These are phyloP conservation scores for Alternaria dauci DNA, from an alignment of 2,329 filamentous ascomycete species.

Conservation along the genomic window DNA sequence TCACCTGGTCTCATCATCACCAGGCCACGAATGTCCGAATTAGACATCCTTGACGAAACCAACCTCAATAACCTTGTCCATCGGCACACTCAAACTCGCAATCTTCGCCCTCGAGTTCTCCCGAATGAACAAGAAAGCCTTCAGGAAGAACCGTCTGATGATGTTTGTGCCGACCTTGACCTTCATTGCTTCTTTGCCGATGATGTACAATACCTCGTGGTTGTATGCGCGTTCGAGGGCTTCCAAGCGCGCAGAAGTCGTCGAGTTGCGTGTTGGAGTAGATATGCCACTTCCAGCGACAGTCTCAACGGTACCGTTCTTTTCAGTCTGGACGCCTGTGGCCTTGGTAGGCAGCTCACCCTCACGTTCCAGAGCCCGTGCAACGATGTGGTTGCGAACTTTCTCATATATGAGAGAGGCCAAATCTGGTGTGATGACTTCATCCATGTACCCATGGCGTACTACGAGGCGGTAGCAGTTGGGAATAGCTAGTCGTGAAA, in stretches of 20 bases:
- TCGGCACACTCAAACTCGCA: conserved; percentile 66
- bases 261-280: conserved; percentile 25
- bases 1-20: background rate
- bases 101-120: conserved; percentile 74
- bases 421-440: conserved; percentile 71
- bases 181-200: conserved; percentile 61
- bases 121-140: conserved; percentile 69
- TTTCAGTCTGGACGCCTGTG: conserved; percentile 5
- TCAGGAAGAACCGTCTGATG: conserved; percentile 59
- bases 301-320: background rate
- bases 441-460: conserved; percentile 77
- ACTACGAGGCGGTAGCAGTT: conserved; percentile 74
- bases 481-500: conserved; percentile 59
- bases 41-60: conserved; percentile 74
- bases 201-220: conserved; percentile 61
- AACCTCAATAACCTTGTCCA: conserved; percentile 71
- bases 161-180: conserved; percentile 55
- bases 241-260: conserved; percentile 40
- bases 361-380: conserved; percentile 38
- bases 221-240: conserved; percentile 56
- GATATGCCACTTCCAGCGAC: conserved; percentile 20
- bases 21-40: background rate
- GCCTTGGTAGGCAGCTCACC: conserved; percentile 28
- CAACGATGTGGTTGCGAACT: conserved; percentile 55
- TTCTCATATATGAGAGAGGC: conserved; percentile 65